Percentiles rank a stretch among this genome's conserved stretches.
Conservation (phyloP, 2,329 filamentous ascomycete species). For the Apiospora phragmitis region DNA sequence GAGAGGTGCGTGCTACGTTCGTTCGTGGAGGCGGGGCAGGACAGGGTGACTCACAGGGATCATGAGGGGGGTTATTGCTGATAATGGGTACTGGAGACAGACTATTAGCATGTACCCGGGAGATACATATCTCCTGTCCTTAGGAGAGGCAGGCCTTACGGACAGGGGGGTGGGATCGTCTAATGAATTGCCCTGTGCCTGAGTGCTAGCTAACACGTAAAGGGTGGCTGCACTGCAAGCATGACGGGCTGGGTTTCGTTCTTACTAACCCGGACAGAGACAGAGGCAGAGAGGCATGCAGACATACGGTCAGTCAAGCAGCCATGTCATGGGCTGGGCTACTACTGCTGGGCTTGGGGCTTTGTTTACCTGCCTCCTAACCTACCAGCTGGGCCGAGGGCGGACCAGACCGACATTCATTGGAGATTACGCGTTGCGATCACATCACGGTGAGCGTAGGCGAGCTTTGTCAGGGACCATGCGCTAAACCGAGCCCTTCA, state of each 20-base stretch:
- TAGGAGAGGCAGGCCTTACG: too few species aligned
- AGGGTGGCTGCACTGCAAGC: conserved; percentile 3
- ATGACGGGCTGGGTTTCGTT: conserved; percentile 4
- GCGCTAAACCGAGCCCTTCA: neutral
- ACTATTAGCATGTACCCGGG: neutral
- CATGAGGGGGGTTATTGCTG: neutral
- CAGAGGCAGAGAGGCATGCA: neutral
- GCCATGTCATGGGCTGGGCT: neutral
- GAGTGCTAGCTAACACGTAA: neutral
- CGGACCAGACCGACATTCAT: neutral
- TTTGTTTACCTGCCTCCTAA: neutral
- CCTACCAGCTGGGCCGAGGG: neutral
- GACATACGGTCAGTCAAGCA: neutral
- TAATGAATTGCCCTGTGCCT: conserved; percentile 5
- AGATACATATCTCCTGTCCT: neutral
- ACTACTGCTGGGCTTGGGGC: neutral
- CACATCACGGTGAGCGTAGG: neutral
- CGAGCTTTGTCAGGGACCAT: conserved; percentile 6
- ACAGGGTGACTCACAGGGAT: neutral
- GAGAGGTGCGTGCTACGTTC: conserved; percentile 2
- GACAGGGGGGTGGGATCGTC: conserved; percentile 1
- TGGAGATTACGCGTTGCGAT: conserved; percentile 3
- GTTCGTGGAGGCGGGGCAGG: conserved; percentile 6
- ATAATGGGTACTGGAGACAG: neutral
- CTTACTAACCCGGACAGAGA: neutral